Conservation (phyloP, 352 stramenopile genomes). For the Chrysophaeum taylorii region DNA sequence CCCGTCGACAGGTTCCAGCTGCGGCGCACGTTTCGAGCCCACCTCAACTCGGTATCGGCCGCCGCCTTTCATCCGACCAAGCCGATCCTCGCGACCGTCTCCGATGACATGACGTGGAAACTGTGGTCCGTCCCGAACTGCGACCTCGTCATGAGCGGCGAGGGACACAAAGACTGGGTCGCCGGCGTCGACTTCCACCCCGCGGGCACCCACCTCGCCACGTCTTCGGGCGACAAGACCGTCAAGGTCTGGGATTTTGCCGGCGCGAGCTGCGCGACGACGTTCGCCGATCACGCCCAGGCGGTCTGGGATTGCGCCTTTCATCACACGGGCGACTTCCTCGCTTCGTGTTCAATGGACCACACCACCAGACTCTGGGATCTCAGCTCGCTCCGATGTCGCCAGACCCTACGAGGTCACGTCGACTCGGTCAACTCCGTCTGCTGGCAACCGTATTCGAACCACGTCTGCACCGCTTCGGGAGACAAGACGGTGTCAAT, state of each 20-base stretch:
- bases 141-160: conserved; percentile 85
- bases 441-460: conserved; percentile 79
- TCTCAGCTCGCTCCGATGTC: conserved; percentile 64
- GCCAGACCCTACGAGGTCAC: conserved; percentile 80
- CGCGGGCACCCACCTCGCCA: conserved; percentile 74
- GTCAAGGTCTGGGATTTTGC: conserved; percentile 89
- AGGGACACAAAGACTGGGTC: conserved; percentile 79
- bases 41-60: conserved; percentile 71
- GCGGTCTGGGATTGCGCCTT: conserved; percentile 80
- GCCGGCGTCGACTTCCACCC: conserved; percentile 77
- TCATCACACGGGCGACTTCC: conserved; percentile 81
- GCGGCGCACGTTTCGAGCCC: conserved; percentile 69
- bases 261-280: conserved; percentile 66
- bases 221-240: conserved; percentile 74
- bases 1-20: conserved; percentile 52
- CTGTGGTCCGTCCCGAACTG: conserved; percentile 78
- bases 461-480: conserved; percentile 77
- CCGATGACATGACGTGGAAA: conserved; percentile 85
- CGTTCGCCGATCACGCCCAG: conserved; percentile 78
- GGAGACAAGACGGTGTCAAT: conserved; percentile 87
- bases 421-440: conserved; percentile 84
- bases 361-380: conserved; percentile 86
- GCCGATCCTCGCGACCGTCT: conserved; percentile 65
- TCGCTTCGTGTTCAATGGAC: conserved; percentile 80
- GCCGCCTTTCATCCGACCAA: conserved; percentile 83